phyloP scores from a whole-genome alignment of 345 rosid species.

The Barbarea vulgaris region DNA sequence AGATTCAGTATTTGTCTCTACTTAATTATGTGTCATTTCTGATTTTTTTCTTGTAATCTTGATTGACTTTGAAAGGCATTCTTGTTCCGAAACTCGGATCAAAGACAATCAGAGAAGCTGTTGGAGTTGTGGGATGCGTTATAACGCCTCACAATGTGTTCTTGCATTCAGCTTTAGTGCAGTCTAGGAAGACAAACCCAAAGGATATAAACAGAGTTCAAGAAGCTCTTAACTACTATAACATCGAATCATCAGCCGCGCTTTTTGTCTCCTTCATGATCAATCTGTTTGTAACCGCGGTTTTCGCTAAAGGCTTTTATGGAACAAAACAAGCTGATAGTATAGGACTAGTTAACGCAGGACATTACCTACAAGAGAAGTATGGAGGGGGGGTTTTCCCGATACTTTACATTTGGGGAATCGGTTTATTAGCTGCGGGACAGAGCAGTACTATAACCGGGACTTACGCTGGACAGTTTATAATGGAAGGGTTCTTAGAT shows the following conservation, averaged over 20 bases:
- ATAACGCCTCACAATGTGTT: conserved; percentile 95
- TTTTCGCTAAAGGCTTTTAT: conserved; percentile 90
- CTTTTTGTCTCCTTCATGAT: conserved; percentile 73
- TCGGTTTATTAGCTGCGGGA: conserved; percentile 92
- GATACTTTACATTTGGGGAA: conserved; percentile 88
- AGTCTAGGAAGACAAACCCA: conserved; percentile 77
- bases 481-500: conserved; percentile 95
- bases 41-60: neutral
- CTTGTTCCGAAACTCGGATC: conserved; percentile 83
- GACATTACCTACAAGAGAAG: conserved; percentile 75
- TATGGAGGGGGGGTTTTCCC: conserved; percentile 87
- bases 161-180: conserved; percentile 92
- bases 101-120: conserved; percentile 86
- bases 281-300: conserved; percentile 83
- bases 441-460: conserved; percentile 97
- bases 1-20: neutral
- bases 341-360: conserved; percentile 84
- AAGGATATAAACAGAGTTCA: conserved; percentile 64
- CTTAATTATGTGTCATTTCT: neutral
- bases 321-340: conserved; percentile 71
- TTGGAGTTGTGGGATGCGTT: conserved; percentile 93
- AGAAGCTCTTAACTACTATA: conserved; percentile 85
- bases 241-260: conserved; percentile 78
- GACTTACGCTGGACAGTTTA: conserved; percentile 94
- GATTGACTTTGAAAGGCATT: conserved; percentile 53